A percentile compares a stretch with the other conserved stretches of the same genome.
phyloP scores from a whole-genome alignment of 768 basidiomycete species.

The Pleurotus giganteus region DNA sequence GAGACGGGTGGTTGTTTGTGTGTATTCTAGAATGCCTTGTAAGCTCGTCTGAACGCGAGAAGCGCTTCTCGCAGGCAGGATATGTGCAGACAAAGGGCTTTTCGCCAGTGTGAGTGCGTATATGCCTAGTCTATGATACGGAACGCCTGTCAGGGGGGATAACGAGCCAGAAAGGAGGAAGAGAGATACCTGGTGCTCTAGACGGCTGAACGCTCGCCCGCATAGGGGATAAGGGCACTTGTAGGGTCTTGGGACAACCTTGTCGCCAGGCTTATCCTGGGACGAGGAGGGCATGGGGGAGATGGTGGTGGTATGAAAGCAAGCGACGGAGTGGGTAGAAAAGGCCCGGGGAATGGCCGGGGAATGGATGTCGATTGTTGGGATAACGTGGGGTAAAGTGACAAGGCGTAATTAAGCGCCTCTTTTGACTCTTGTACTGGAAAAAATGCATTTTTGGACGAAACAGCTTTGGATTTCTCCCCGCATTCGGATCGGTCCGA shows the following conservation, averaged over 20 bases:
- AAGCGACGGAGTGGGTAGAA: slow-evolving; percentile 8
- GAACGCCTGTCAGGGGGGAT: slow-evolving; percentile 12
- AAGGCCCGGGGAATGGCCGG: slow-evolving; percentile 10
- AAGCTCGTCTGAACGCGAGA: slow-evolving; percentile 97
- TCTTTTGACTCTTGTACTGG: neutral
- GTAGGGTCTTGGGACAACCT: slow-evolving; percentile 68
- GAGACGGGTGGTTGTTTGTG: slow-evolving; percentile 48
- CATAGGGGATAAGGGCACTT: slow-evolving; percentile 93
- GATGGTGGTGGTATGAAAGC: slow-evolving; percentile 14
- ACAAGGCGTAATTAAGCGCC: slow-evolving; percentile 3
- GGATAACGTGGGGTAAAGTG: slow-evolving; percentile 8
- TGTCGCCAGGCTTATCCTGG: slow-evolving; percentile 22
- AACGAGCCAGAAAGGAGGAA: neutral
- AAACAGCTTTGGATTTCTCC: neutral
- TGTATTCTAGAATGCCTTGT: slow-evolving; percentile 96
- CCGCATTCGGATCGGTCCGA: slow-evolving; percentile 12
- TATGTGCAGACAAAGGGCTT: slow-evolving; percentile 94
- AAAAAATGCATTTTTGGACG: slow-evolving; percentile 8
- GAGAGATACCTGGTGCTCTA: slow-evolving; percentile 84
- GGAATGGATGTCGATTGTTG: slow-evolving; percentile 5
- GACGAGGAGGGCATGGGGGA: slow-evolving; percentile 3
- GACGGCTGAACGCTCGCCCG: slow-evolving; percentile 91
- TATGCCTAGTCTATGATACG: slow-evolving; percentile 82
- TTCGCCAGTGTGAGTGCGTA: slow-evolving; percentile 97
- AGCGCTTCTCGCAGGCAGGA: slow-evolving; percentile 96